Conservation (phyloP, 2,329 filamentous ascomycete genomes). For the Paecilomyces sp. region DNA sequence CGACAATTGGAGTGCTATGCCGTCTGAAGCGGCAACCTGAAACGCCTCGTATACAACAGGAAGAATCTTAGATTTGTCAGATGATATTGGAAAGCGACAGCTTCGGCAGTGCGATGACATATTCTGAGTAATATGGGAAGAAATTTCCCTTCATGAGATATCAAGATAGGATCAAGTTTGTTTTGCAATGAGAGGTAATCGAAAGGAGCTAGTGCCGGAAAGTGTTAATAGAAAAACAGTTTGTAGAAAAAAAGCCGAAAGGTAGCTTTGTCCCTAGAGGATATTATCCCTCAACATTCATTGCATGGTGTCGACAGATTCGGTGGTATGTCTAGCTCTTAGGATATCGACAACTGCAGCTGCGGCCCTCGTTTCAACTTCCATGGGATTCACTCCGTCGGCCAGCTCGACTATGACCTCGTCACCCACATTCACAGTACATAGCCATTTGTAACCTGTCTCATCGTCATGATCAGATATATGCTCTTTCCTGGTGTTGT, state of each 20-base stretch:
- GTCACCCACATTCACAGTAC: slow-evolving; percentile 4
- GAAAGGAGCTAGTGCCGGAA: not conserved
- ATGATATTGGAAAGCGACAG: not conserved
- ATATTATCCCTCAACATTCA: not conserved
- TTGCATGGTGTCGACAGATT: not conserved
- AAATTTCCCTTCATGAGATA: not conserved
- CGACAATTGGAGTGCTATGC: not conserved
- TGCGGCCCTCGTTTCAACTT: slow-evolving; percentile 8
- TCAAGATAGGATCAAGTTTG: not conserved
- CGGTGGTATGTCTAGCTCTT: not conserved
- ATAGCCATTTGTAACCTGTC: not conserved
- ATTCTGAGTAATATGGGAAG: too few relatives aligned
- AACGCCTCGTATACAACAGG: not conserved
- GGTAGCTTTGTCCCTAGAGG: not conserved
- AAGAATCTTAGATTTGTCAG: not conserved
- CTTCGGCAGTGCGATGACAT: not conserved
- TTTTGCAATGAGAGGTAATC: not conserved
- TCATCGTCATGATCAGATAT: not conserved
- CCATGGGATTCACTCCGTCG: slow-evolving; percentile 7
- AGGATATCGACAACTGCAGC: slow-evolving; percentile 6
- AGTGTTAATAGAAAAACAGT: not conserved
- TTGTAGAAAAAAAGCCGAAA: not conserved
- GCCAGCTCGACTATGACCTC: slow-evolving; percentile 6
- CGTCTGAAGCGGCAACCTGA: not conserved
- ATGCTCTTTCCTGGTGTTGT: not conserved